Evolutionary conservation across 495 filamentous ascomycete species (phyloP).

Genomic region (Usnea hakonensis): DNA sequence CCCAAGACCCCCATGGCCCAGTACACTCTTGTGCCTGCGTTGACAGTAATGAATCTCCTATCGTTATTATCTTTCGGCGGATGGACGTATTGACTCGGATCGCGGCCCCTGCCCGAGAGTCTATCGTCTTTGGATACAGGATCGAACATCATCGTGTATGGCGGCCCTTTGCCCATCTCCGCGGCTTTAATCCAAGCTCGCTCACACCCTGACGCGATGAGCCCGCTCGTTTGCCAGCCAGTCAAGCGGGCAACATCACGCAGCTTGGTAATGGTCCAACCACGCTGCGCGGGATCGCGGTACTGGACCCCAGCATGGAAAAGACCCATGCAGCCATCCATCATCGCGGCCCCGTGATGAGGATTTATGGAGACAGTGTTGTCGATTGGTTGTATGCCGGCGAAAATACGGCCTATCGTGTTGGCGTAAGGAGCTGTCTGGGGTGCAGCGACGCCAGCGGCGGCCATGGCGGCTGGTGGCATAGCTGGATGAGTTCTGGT

Average conservation of each 20-base stretch:
- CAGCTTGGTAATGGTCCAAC: slow-evolving; percentile 66
- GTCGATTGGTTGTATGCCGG: slow-evolving; percentile 63
- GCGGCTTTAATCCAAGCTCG: slow-evolving; percentile 68
- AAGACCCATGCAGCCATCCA: slow-evolving; percentile 67
- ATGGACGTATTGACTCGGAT: slow-evolving; percentile 21
- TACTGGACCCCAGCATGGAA: slow-evolving; percentile 87
- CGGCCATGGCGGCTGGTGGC: slow-evolving; percentile 85
- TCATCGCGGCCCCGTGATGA: slow-evolving; percentile 69
- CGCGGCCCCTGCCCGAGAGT: slow-evolving; percentile 21
- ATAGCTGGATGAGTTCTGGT: slow-evolving; percentile 75
- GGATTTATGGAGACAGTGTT: slow-evolving; percentile 59
- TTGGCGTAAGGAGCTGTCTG: slow-evolving; percentile 63
- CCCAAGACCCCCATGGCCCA: slow-evolving; percentile 56
- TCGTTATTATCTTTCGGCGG: slow-evolving; percentile 36
- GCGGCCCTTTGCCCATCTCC: slow-evolving; percentile 63
- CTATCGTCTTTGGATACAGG: slow-evolving; percentile 25
- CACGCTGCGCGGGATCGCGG: slow-evolving; percentile 59
- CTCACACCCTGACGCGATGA: slow-evolving; percentile 79
- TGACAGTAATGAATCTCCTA: slow-evolving; percentile 44
- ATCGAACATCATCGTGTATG: slow-evolving; percentile 48
- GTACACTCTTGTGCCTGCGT: slow-evolving; percentile 35
- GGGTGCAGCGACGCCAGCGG: slow-evolving; percentile 61
- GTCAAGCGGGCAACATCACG: slow-evolving; percentile 70
- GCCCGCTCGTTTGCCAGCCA: slow-evolving; percentile 74
- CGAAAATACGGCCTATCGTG: slow-evolving; percentile 71